Percentiles rank a stretch among this genome's conserved stretches.
phyloP scores from a whole-genome alignment of 2,329 filamentous ascomycete species.

The Claviceps arundinis region DNA sequence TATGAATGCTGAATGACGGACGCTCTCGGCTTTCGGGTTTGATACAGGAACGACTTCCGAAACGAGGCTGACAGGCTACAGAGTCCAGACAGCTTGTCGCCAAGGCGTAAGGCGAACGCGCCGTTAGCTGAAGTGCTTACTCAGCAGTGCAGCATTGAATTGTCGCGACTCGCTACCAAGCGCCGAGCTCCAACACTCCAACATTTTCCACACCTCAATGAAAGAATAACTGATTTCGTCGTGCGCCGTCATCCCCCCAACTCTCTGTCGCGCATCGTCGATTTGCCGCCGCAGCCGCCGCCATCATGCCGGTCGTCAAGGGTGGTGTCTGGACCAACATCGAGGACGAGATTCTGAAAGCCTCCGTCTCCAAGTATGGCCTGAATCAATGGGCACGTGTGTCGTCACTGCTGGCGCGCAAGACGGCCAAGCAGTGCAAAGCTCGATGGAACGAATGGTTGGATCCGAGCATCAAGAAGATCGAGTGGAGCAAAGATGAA shows the following conservation, averaged over 20 bases:
- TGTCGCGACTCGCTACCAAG: not conserved
- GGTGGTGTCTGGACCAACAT: slow-evolving; percentile 66
- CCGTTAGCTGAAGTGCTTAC: not conserved
- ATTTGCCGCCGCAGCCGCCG: slow-evolving; percentile 5
- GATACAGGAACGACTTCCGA: too few species aligned
- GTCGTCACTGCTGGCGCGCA: slow-evolving; percentile 89
- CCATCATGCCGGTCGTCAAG: slow-evolving; percentile 57
- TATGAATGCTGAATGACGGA: too few species aligned
- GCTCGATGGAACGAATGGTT: slow-evolving; percentile 98
- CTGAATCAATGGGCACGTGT: slow-evolving; percentile 98
- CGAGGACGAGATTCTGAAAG: slow-evolving; percentile 94
- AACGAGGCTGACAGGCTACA: too few species aligned
- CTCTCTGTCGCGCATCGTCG: not conserved
- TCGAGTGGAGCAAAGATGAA: slow-evolving; percentile 97
- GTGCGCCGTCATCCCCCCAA: not conserved
- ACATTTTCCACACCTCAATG: not conserved
- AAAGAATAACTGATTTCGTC: not conserved
- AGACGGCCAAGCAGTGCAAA: slow-evolving; percentile 98
- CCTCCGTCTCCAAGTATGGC: slow-evolving; percentile 86
- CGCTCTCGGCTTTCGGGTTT: too few species aligned
- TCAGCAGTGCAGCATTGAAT: slow-evolving; percentile 2
- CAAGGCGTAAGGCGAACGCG: too few species aligned
- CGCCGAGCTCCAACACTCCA: not conserved
- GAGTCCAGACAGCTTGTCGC: too few species aligned
- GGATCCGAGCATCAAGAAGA: slow-evolving; percentile 94